Percentiles rank a stretch among this genome's conserved stretches.
Evolutionary conservation across 164 flowering plant genomes (phyloP).

Genomic region (Warburgia ugandensis): DNA sequence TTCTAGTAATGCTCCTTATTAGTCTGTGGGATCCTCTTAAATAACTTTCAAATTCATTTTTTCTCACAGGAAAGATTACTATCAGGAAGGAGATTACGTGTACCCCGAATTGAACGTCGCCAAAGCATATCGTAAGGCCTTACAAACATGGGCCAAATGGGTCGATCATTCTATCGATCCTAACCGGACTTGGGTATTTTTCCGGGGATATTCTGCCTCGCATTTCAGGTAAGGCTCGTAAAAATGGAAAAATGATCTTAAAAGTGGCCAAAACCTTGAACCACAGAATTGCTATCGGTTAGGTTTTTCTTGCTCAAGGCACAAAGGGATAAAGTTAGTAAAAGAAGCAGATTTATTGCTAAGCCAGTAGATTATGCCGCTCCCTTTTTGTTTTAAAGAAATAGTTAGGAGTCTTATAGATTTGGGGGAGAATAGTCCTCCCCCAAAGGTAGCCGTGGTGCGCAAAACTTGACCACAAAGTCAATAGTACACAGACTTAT

Average conservation of each 20-base stretch:
- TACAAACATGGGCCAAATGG: conserved; percentile 58
- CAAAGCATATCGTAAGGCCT: conserved; percentile 44
- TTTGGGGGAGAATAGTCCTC: too few relatives aligned
- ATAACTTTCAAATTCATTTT: not conserved
- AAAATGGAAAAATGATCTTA: too few relatives aligned
- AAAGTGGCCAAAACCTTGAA: not conserved
- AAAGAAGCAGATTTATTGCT: not conserved
- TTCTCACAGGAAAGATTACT: conserved; percentile 10
- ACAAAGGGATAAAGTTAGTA: not conserved
- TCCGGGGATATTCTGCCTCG: conserved; percentile 41
- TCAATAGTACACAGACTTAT: too few relatives aligned
- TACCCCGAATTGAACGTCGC: conserved; percentile 5
- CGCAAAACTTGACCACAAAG: too few relatives aligned
- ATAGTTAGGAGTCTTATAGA: too few relatives aligned
- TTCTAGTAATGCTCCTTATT: not conserved
- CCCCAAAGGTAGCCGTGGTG: too few relatives aligned
- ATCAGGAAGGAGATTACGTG: conserved; percentile 9
- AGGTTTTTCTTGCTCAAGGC: not conserved
- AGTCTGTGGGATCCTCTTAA: not conserved
- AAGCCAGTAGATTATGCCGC: not conserved
- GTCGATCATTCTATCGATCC: conserved; percentile 35
- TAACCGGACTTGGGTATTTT: conserved; percentile 28
- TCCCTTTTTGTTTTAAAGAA: too few relatives aligned
- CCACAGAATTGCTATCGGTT: not conserved
- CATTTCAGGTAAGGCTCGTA: conserved; percentile 36